Base-by-base conservation (phyloP, 2,329 filamentous ascomycete species). In the Pyrenophora graminea region DNA sequence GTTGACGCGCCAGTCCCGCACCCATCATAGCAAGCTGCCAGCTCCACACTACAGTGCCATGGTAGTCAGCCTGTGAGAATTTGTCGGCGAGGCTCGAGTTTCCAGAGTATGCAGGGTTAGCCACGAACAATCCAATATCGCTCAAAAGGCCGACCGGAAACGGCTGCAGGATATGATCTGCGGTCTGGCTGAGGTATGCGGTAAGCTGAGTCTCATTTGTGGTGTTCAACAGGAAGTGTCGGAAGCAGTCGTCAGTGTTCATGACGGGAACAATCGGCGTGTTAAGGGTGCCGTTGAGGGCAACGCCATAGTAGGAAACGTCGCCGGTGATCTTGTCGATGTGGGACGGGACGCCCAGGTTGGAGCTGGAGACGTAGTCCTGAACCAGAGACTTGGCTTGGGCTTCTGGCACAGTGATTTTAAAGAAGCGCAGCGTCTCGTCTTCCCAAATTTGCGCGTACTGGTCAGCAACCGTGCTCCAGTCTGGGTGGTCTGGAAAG, bases 1-100 rank as follows among this genome's bases (percentile, higher is more conserved):
- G 74, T 58, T 87, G 85, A 2, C 77, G 68, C 48, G 84, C 79
- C 0, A 88, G 67, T 0, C 85, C 85, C 8, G 78, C 78, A 0
- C 81, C 84, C 80, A 87, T 85, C 79, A 87, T 85, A 0, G 83
- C 79, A 3, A 87, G 71, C 47, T 83, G 84, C 83, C 84, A 88
- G 38, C 78, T 79, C 85, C 84, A 87, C 1, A 88, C 75, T 0
- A 88, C 84, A 0, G 84, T 85, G 0, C 84, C 85, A 49, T 87
- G 84, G 57, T 85, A 88, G 0, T 80, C 82, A 3, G 75, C 74
- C n/a, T 78, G 82, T 1, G 81, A 82, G 55, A 80, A 87, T 44
- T 81, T 80, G 0, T 67, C 70, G 0, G 78, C 76, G 34, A 69
- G 64, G 0, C 67, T 72, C 0, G 75, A 68, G 12, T 79, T 72